Conservation (phyloP, 1,139 yeast genomes). For the Candida dubliniensis region DNA sequence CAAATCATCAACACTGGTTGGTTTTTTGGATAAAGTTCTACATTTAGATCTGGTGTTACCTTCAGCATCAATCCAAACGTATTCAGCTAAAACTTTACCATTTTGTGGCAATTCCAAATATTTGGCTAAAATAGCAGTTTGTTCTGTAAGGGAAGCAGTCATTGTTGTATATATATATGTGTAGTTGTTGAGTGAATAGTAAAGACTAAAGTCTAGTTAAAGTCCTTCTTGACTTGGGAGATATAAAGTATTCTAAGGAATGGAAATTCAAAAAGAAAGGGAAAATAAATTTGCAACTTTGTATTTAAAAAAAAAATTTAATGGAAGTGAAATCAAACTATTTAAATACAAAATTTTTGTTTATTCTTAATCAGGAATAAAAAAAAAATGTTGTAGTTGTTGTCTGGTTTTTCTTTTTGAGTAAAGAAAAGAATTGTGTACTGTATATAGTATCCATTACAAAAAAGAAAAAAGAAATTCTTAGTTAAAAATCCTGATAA, state of each 20-base stretch:
- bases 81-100: slow-evolving; percentile 89
- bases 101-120: slow-evolving; percentile 82
- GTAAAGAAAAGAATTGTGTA: too few species aligned
- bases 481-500: slow-evolving; percentile 3
- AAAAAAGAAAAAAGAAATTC: slow-evolving; percentile 2
- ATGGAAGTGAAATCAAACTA: background rate
- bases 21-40: slow-evolving; percentile 73
- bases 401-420: background rate
- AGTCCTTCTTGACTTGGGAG: slow-evolving; percentile 3
- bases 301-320: background rate
- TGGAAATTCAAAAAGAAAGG: background rate
- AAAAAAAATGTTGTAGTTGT: background rate
- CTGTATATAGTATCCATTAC: slow-evolving; percentile 4
- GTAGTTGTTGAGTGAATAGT: background rate
- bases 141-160: slow-evolving; percentile 57
- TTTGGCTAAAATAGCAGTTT: slow-evolving; percentile 75
- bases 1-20: slow-evolving; percentile 75
- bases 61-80: slow-evolving; percentile 95
- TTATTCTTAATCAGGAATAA: background rate
- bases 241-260: background rate
- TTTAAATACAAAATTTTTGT: too few species aligned
- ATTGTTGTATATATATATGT: slow-evolving; percentile 10
- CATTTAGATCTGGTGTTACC: slow-evolving; percentile 94
- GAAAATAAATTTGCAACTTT: background rate
- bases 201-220: slow-evolving; percentile 2